phyloP scores from a whole-genome alignment of 2,329 filamentous ascomycete genomes.

The Neurospora sp. region DNA sequence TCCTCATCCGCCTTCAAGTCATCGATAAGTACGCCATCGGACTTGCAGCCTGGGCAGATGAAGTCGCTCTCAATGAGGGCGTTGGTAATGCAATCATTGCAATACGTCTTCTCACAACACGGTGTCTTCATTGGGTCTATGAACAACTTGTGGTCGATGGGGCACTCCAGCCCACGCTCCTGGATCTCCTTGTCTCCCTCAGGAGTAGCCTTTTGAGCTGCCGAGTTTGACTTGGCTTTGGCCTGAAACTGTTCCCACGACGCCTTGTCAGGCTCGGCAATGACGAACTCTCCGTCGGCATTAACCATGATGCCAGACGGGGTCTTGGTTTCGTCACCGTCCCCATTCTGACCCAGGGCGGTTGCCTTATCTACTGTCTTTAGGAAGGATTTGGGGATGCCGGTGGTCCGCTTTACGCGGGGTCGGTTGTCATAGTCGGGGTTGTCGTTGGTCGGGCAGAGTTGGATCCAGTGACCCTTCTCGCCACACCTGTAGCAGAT shows the following conservation, averaged over 20 bases:
- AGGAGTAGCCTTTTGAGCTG: slow-evolving; percentile 66
- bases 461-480: slow-evolving; percentile 99
- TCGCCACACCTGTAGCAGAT: slow-evolving; percentile 94
- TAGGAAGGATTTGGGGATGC: slow-evolving; percentile 89
- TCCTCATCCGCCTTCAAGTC: slow-evolving; percentile 79
- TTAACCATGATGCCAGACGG: slow-evolving; percentile 94
- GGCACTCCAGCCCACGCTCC: slow-evolving; percentile 81
- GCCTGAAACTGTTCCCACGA: slow-evolving; percentile 97
- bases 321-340: slow-evolving; percentile 69
- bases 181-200: slow-evolving; percentile 78
- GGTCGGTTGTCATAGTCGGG: slow-evolving; percentile 90
- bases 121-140: slow-evolving; percentile 98
- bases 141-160: slow-evolving; percentile 96
- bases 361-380: slow-evolving; percentile 91
- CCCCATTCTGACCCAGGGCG: slow-evolving; percentile 60
- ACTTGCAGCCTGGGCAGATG: slow-evolving; percentile 83
- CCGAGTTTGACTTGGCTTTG: slow-evolving; percentile 77
- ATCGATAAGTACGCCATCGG: slow-evolving; percentile 86
- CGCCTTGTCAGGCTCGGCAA: slow-evolving; percentile 89
- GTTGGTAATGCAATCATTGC: slow-evolving; percentile 99
- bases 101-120: slow-evolving; percentile 97
- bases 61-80: slow-evolving; percentile 98
- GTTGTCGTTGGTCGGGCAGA: slow-evolving; percentile 96
- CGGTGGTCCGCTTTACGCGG: slow-evolving; percentile 90
- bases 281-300: slow-evolving; percentile 92